Evolutionary conservation across 2,329 filamentous ascomycete species (phyloP).

Genomic region (Xylaria sp.): DNA sequence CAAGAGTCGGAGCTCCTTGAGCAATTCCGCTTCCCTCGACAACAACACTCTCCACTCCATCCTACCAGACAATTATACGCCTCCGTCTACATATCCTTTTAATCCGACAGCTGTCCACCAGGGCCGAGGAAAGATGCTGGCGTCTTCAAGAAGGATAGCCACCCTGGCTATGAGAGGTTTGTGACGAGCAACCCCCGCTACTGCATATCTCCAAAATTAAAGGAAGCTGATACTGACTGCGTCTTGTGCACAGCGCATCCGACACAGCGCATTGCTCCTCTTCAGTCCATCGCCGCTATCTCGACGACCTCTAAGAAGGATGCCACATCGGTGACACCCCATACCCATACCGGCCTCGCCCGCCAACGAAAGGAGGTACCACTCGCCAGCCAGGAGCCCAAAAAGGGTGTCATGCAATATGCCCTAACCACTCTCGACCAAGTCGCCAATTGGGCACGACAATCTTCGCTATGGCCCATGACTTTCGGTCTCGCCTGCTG

Average conservation of each 20-base stretch:
- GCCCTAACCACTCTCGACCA: slow-evolving; percentile 85
- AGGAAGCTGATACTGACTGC: slow-evolving; percentile 43
- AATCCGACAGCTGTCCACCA: slow-evolving; percentile 8
- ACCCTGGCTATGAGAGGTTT: slow-evolving; percentile 57
- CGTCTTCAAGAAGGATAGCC: slow-evolving; percentile 55
- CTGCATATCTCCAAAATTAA: background rate
- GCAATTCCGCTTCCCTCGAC: slow-evolving; percentile 21
- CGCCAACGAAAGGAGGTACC: slow-evolving; percentile 76
- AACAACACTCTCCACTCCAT: slow-evolving; percentile 35
- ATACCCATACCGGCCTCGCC: slow-evolving; percentile 66
- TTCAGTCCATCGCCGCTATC: slow-evolving; percentile 71
- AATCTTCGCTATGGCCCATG: slow-evolving; percentile 88
- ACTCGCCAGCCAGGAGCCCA: slow-evolving; percentile 80
- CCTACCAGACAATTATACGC: background rate
- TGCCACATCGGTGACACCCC: slow-evolving; percentile 67
- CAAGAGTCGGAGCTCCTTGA: slow-evolving; percentile 35
- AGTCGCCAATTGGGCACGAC: slow-evolving; percentile 84
- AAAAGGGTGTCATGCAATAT: slow-evolving; percentile 85
- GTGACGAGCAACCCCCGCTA: slow-evolving; percentile 23
- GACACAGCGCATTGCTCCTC: slow-evolving; percentile 70
- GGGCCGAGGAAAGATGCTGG: slow-evolving; percentile 51
- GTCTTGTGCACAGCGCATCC: slow-evolving; percentile 68
- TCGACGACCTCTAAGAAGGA: slow-evolving; percentile 73
- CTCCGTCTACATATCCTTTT: background rate
- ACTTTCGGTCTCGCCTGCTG: slow-evolving; percentile 91